Evolutionary conservation across 2,329 filamentous ascomycete genomes (phyloP).

Genomic region (Sporothrix dimorphospora): DNA sequence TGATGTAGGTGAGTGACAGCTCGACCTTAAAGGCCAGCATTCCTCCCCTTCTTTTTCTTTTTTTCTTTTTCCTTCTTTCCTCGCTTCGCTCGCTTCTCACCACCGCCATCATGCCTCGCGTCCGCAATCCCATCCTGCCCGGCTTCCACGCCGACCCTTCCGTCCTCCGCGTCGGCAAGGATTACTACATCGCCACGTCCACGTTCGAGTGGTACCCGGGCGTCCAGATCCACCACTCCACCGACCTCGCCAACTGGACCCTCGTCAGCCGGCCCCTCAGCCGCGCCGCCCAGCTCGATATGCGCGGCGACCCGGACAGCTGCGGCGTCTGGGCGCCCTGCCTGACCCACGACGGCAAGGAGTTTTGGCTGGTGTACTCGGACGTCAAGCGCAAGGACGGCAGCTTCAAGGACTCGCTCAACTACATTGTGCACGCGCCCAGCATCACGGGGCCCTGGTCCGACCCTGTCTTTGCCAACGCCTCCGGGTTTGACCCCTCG

Average conservation of each 20-base stretch:
- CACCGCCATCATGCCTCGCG: conserved; percentile 28
- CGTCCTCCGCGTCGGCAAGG: conserved; percentile 36
- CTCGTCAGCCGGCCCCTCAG: conserved; percentile 47
- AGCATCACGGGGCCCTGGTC: conserved; percentile 64
- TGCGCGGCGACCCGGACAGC: conserved; percentile 63
- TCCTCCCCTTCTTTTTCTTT: not conserved
- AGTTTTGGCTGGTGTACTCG: conserved; percentile 67
- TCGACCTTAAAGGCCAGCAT: not conserved
- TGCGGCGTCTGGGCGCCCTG: conserved; percentile 69
- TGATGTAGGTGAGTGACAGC: not conserved
- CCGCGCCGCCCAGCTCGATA: conserved; percentile 46
- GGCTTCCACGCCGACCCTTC: conserved; percentile 62
- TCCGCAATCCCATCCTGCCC: conserved; percentile 56
- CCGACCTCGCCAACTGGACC: conserved; percentile 55
- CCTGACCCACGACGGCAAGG: conserved; percentile 61
- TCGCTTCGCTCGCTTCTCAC: not conserved
- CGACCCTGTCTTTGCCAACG: conserved; percentile 62
- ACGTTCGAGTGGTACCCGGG: conserved; percentile 58
- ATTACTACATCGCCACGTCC: conserved; percentile 56
- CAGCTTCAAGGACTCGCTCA: conserved; percentile 49
- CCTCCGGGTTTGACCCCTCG: conserved; percentile 59
- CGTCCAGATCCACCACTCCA: conserved; percentile 56
- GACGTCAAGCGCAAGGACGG: conserved; percentile 70
- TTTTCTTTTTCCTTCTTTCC: not conserved
- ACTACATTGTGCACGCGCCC: conserved; percentile 60